Conservation (phyloP, 208 protist species). For the Trichomonas vaginalis region DNA sequence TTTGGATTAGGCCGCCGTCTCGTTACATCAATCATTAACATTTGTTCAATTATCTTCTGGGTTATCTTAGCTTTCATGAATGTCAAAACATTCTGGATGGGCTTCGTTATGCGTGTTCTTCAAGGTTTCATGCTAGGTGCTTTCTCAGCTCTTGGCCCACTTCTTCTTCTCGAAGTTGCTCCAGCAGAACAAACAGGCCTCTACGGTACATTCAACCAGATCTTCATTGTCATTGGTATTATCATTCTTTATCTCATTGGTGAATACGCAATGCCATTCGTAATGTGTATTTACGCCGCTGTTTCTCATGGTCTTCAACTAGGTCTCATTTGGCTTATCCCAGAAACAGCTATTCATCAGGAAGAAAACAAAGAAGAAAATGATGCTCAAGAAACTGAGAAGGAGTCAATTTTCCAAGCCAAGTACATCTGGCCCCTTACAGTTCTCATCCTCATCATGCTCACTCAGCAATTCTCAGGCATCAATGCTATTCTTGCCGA, state of each 20-base stretch:
- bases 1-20: not conserved
- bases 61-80: not conserved
- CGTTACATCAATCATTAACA: not conserved
- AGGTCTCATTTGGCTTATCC: not conserved
- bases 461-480: not conserved
- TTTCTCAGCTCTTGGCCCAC: not conserved
- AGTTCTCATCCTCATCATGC: not conserved
- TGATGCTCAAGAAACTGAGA: not conserved
- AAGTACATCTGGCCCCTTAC: not conserved
- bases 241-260: not conserved
- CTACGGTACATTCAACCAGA: not conserved
- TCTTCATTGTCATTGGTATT: not conserved
- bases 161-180: not conserved
- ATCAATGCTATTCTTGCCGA: not conserved
- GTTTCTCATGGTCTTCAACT: not conserved
- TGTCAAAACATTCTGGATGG: not conserved
- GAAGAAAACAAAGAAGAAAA: not conserved
- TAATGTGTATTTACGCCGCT: not conserved
- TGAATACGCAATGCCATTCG: not conserved
- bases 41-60: not conserved
- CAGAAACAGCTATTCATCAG: not conserved
- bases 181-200: not conserved
- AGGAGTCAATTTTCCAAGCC: not conserved
- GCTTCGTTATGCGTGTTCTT: not conserved
- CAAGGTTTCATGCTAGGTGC: not conserved